Conservation (phyloP, 345 rosid genomes). For the Ceriops zippeliana region DNA sequence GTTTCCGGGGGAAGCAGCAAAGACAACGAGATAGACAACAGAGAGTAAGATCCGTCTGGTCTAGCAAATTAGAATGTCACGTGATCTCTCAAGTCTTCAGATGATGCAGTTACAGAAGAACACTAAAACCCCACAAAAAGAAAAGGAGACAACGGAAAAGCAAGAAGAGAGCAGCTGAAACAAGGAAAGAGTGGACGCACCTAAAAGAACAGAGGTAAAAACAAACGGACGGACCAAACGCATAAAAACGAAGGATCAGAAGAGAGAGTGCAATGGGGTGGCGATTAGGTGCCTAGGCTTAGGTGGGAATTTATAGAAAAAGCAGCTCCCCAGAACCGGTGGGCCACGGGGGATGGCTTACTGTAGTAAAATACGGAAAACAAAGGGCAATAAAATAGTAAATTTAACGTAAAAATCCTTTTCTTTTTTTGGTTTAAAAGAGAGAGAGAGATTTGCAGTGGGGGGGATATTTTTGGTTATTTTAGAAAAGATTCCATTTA, state of each 20-base stretch:
- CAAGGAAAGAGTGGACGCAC: neutral
- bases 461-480: no score
- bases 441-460: no score
- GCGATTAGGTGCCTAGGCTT: constrained; percentile 1
- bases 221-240: constrained; percentile 18
- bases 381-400: neutral
- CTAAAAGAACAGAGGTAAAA: neutral
- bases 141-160: neutral
- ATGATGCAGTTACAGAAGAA: neutral
- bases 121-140: neutral
- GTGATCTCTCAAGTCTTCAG: neutral
- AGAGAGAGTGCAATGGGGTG: constrained; percentile 1
- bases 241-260: neutral
- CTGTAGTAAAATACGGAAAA: neutral
- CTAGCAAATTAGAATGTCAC: neutral
- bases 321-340: no score
- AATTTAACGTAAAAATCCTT: no score
- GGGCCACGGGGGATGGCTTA: no score
- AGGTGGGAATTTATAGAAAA: constrained; percentile 12
- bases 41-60: neutral
- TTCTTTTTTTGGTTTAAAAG: no score
- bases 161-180: neutral
- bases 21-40: neutral
- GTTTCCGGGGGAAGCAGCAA: neutral
- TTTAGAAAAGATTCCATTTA: no score